Evolutionary conservation across 345 rosid species (phyloP), one percentile per base, ranked within the genome.

Genomic region (Sisymbrium altissimum): DNA sequence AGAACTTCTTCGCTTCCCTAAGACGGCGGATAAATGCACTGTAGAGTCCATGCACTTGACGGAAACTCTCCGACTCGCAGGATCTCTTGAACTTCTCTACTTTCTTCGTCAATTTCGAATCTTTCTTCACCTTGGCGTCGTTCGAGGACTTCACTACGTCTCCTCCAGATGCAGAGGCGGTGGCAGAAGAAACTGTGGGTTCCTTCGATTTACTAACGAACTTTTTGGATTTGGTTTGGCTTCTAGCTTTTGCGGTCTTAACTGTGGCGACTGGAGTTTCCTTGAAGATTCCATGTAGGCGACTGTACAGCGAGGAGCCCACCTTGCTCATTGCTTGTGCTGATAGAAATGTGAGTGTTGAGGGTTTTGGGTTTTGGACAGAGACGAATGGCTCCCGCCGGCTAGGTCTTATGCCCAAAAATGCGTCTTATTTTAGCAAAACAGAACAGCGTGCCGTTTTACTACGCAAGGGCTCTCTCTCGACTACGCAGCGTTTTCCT

Each of bases 21-120:
- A 92, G 93, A 44, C 92, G 90, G 71, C 86, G 89, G 76, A 89
- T 79, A 27, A 83, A 79, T 45, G 71, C 55, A 32, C 64, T 54
- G 80, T 89, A 89, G 69, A 82, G 48, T 15, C 80, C 84, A 54
- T 32, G 48, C 7, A 79, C 59, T 59, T 79, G 79, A 48, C 96
- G 84, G 83, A 91, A 89, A 17, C 75, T 76, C 21, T 79, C 80
- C 4, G 82, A 67, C 60, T 83, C 87, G 23, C 86, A 91, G 19
- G 82, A 72, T 61, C 56, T 73, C 72, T 89, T 91, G 89, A 91
- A 91, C 39, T 80, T 83, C 38, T 83, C 79, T 43, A 85, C 87
- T 9, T 84, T 78, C 27, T 74, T 67, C 59, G 77, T 66, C 70
- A 89, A 74, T 64, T 82, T 70, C 23, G 82, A 64, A 27, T 70